phyloP scores from a whole-genome alignment of 257 asterid species.

The Solanum chilense region DNA sequence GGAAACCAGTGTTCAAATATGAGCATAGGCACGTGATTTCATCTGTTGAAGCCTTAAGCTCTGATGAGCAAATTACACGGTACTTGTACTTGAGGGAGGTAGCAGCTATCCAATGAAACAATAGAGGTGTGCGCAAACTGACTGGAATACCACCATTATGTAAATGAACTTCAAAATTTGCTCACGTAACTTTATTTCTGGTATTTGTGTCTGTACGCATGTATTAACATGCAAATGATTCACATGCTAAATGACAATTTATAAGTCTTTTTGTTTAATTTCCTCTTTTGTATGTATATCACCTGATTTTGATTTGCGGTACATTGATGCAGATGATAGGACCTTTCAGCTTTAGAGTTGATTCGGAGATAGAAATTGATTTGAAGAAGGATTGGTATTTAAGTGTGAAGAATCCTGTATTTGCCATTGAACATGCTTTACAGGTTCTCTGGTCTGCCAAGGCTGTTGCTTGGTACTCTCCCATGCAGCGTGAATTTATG shows the following conservation, averaged over 20 bases:
- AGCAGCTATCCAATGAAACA: neutral
- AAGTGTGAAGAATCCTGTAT: constrained; percentile 42
- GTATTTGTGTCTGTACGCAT: neutral
- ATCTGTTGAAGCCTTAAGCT: neutral
- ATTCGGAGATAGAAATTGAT: constrained; percentile 48
- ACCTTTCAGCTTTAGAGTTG: constrained; percentile 80
- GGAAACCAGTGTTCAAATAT: neutral
- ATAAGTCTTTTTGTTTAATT: neutral
- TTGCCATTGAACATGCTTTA: constrained; percentile 67
- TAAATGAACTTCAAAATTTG: neutral
- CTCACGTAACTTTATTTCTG: neutral
- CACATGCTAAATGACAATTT: neutral
- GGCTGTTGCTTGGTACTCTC: constrained; percentile 87
- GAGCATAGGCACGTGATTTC: neutral
- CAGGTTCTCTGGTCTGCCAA: constrained; percentile 84
- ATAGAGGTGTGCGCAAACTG: neutral
- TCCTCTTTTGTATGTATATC: neutral
- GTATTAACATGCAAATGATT: neutral
- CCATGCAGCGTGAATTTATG: constrained; percentile 68
- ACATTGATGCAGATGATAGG: constrained; percentile 55
- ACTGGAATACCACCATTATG: neutral
- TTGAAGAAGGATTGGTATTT: constrained; percentile 30
- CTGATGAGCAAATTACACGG: neutral
- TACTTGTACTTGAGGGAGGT: neutral
- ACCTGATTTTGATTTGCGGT: neutral